Evolutionary conservation across 1,139 yeast genomes (phyloP).

Genomic region (Meyerozyma elateridarum): DNA sequence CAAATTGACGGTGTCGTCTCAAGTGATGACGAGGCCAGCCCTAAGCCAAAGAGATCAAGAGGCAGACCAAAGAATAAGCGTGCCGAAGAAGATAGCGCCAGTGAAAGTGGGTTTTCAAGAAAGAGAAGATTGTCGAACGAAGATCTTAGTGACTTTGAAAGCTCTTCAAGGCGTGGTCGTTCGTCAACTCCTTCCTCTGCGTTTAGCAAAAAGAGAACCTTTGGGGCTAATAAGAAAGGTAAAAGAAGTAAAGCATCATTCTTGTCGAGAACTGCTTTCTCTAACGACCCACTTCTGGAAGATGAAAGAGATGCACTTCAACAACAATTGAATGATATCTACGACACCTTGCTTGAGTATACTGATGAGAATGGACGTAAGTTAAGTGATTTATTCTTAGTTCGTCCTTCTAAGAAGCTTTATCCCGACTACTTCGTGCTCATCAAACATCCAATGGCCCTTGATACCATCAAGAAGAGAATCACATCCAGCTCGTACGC

Average conservation of each 20-base stretch:
- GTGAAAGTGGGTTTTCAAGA: constrained; percentile 4
- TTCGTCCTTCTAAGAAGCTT: constrained; percentile 62
- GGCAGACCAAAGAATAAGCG: constrained; percentile 26
- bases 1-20: constrained; percentile 49
- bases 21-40: constrained; percentile 25
- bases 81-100: constrained; percentile 14
- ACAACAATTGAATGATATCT: constrained; percentile 37
- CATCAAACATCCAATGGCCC: constrained; percentile 77
- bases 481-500: constrained; percentile 50
- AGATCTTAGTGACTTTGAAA: constrained; percentile 2
- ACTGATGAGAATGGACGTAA: constrained; percentile 39
- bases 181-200: background rate
- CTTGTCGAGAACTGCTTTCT: constrained; percentile 34
- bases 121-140: constrained; percentile 3
- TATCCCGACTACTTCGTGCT: constrained; percentile 87
- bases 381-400: constrained; percentile 59
- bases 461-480: constrained; percentile 62
- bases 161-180: background rate
- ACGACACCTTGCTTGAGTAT: constrained; percentile 40
- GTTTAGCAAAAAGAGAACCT: constrained; percentile 11
- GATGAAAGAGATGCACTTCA: constrained; percentile 42
- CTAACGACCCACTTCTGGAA: constrained; percentile 34
- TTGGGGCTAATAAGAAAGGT: constrained; percentile 19
- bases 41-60: constrained; percentile 21
- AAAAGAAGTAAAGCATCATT: constrained; percentile 22